Percentiles rank a stretch among this genome's conserved stretches.
phyloP scores from a whole-genome alignment of 257 asterid species.

The Ophiorrhiza pumila region DNA sequence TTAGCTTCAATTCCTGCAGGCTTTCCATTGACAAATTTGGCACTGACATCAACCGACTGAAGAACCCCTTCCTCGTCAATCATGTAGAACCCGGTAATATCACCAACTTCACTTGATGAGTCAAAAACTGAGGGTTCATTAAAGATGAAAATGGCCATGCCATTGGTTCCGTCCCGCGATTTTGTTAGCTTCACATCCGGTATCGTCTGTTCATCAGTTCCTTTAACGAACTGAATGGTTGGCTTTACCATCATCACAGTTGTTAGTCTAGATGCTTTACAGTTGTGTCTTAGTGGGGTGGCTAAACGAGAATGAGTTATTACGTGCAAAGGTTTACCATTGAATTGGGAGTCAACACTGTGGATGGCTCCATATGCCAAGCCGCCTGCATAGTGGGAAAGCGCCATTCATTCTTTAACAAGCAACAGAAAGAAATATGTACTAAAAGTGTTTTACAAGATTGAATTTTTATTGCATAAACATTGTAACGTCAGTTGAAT shows the following conservation, averaged over 20 bases:
- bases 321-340: slow-evolving; percentile 44
- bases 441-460: too few species aligned
- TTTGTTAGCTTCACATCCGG: slow-evolving; percentile 93
- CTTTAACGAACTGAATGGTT: slow-evolving; percentile 83
- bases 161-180: slow-evolving; percentile 86
- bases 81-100: slow-evolving; percentile 90
- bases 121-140: slow-evolving; percentile 87
- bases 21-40: slow-evolving; percentile 83
- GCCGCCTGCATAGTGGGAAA: slow-evolving; percentile 32
- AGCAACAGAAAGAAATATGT: too few species aligned
- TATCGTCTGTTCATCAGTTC: slow-evolving; percentile 77
- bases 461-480: too few species aligned
- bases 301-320: slow-evolving; percentile 34
- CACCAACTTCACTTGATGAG: slow-evolving; percentile 84
- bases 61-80: slow-evolving; percentile 89
- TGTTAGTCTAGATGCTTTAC: slow-evolving; percentile 27
- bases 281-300: slow-evolving; percentile 20
- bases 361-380: slow-evolving; percentile 36
- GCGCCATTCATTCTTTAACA: neutral
- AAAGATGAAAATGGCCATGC: slow-evolving; percentile 81
- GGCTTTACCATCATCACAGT: slow-evolving; percentile 68
- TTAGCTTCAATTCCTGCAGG: slow-evolving; percentile 96
- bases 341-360: slow-evolving; percentile 55
- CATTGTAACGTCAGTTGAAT: too few species aligned
- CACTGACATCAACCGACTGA: slow-evolving; percentile 84